Percentiles rank a stretch among this genome's conserved stretches.
These are phyloP conservation scores for Lactifluus subvellereus DNA, from an alignment of 768 basidiomycete species.

Conservation along the genomic window DNA sequence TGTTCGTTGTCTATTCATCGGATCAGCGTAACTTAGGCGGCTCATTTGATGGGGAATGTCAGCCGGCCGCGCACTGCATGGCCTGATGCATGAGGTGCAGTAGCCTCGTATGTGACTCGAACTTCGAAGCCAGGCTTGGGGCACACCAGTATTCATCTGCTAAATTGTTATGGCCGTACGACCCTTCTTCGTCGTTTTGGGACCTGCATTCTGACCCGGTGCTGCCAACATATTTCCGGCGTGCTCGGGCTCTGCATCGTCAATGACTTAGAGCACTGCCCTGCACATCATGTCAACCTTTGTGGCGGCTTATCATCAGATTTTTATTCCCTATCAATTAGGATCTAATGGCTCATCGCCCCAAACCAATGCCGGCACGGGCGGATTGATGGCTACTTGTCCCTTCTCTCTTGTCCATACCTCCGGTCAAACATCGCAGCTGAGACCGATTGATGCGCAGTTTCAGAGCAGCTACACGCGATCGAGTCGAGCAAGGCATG, in stretches of 20 bases:
- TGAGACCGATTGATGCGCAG: neutral
- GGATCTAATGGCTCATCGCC: slow-evolving; percentile 1
- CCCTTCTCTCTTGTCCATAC: neutral
- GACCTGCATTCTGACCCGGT: neutral
- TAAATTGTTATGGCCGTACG: neutral
- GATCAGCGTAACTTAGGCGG: too few relatives aligned
- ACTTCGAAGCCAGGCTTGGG: too few relatives aligned
- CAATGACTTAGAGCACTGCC: neutral
- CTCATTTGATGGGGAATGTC: too few relatives aligned
- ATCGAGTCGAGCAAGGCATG: neutral
- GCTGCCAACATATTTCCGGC: neutral
- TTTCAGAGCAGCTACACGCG: neutral
- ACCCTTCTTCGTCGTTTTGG: neutral
- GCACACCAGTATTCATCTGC: too few relatives aligned
- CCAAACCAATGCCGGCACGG: neutral
- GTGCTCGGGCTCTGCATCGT: neutral
- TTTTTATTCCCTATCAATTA: slow-evolving; percentile 9
- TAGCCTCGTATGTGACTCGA: too few relatives aligned
- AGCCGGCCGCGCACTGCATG: too few relatives aligned
- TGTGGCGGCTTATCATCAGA: neutral
- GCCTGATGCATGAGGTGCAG: too few relatives aligned
- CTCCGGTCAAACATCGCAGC: neutral
- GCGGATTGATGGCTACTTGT: slow-evolving; percentile 8
- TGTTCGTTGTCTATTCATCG: too few relatives aligned
- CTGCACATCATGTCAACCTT: neutral